Percentiles rank a stretch among this genome's conserved stretches.
Evolutionary conservation across 2,329 filamentous ascomycete genomes (phyloP).

Genomic region (Botrytis pseudocinerea): DNA sequence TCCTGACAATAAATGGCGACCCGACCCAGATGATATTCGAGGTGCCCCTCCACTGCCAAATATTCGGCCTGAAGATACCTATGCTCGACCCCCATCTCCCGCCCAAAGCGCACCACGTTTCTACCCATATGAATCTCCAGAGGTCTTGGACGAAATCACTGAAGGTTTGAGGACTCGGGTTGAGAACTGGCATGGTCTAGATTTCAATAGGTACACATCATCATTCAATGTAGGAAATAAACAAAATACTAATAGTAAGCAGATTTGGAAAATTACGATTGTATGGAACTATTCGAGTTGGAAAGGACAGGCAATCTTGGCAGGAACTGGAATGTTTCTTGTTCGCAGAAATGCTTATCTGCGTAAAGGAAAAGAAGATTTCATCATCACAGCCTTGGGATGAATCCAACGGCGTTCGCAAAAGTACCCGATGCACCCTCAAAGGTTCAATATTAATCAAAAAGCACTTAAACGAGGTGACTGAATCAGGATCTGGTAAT

Average conservation of each 20-base stretch:
- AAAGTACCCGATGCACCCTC: slow-evolving; percentile 76
- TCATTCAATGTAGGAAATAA: background rate
- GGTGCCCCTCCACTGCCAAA: slow-evolving; percentile 47
- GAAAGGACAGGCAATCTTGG: slow-evolving; percentile 95
- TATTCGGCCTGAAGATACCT: slow-evolving; percentile 53
- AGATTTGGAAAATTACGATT: slow-evolving; percentile 90
- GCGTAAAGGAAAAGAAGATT: slow-evolving; percentile 93
- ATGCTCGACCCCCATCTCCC: slow-evolving; percentile 61
- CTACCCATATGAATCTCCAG: slow-evolving; percentile 71
- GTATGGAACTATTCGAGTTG: slow-evolving; percentile 86
- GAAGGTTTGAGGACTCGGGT: slow-evolving; percentile 84
- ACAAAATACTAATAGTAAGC: slow-evolving; percentile 37
- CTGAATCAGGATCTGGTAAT: slow-evolving; percentile 61
- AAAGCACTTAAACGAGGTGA: slow-evolving; percentile 90
- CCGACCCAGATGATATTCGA: slow-evolving; percentile 78
- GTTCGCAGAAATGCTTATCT: slow-evolving; percentile 98
- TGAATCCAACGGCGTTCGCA: slow-evolving; percentile 57
- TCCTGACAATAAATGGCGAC: slow-evolving; percentile 85
- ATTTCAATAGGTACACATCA: slow-evolving; percentile 70
- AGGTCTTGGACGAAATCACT: slow-evolving; percentile 79
- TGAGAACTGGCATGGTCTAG: slow-evolving; percentile 97
- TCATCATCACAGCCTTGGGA: slow-evolving; percentile 64
- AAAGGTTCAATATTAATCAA: slow-evolving; percentile 98
- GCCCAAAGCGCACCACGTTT: slow-evolving; percentile 53
- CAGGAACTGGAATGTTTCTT: slow-evolving; percentile 97